These are phyloP conservation scores for Epithemia pelagica DNA, from an alignment of 108 stramenopile species.

Conservation along the genomic window DNA sequence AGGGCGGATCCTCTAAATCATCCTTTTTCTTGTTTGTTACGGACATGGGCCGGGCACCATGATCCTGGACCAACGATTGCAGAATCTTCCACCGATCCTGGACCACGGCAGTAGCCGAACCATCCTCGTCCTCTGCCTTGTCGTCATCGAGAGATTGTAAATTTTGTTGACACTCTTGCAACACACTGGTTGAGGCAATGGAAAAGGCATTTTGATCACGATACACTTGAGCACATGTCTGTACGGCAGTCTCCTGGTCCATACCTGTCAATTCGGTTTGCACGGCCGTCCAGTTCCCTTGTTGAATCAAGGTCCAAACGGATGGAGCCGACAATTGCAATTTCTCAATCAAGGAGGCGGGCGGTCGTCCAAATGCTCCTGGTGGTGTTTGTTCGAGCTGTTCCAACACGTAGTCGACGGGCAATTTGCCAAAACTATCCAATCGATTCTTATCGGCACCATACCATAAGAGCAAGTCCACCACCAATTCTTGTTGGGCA, in stretches of 20 bases:
- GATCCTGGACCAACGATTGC: background rate
- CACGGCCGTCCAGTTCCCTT: background rate
- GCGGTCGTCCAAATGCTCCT: background rate
- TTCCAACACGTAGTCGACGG: slow-evolving; percentile 30
- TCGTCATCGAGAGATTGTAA: background rate
- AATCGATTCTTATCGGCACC: slow-evolving; percentile 32
- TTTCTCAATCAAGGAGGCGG: slow-evolving; percentile 5
- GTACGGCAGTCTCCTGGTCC: background rate
- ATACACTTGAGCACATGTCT: background rate
- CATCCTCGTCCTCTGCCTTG: background rate
- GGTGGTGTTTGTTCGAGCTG: slow-evolving; percentile 2
- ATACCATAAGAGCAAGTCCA: slow-evolving; percentile 63
- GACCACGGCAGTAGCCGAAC: background rate
- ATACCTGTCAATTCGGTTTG: background rate
- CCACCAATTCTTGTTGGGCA: slow-evolving; percentile 53
- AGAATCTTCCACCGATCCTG: background rate
- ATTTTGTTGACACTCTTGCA: background rate
- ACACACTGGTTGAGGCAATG: background rate
- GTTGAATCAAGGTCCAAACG: background rate
- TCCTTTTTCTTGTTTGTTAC: background rate
- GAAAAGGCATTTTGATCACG: background rate
- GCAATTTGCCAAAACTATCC: slow-evolving; percentile 33
- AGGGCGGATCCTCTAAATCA: slow-evolving; percentile 1
- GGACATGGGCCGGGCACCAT: no score
- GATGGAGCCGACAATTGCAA: slow-evolving; percentile 5